Percentiles rank a stretch among this genome's conserved stretches.
Conservation (phyloP, 371 early-diverging fungal genomes). For the Mucor racemosus region DNA sequence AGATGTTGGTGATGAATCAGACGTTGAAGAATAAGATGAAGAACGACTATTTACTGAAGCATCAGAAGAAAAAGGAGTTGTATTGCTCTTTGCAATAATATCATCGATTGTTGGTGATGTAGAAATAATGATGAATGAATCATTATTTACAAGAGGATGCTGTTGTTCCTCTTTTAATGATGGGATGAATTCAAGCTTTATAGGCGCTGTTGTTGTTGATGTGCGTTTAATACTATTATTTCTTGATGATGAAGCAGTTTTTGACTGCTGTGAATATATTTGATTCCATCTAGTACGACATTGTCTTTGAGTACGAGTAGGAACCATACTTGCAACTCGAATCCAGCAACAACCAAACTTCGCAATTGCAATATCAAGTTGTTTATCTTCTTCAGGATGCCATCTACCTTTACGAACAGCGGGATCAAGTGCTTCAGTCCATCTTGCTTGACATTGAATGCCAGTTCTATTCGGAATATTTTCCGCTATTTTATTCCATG, state of each 20-base stretch:
- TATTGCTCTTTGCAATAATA: neutral
- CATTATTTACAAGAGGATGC: neutral
- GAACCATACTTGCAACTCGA: constrained; percentile 54
- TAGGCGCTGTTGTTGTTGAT: neutral
- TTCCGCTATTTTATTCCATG: constrained; percentile 28
- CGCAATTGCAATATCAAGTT: constrained; percentile 40
- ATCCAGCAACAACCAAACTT: constrained; percentile 61
- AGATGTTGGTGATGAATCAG: neutral
- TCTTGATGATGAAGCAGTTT: constrained; percentile 4
- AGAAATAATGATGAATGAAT: neutral
- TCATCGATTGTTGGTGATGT: constrained; percentile 1
- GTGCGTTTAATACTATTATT: neutral
- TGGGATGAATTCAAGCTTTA: neutral
- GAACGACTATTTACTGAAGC: neutral
- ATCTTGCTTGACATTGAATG: constrained; percentile 66
- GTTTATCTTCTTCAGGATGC: constrained; percentile 54
- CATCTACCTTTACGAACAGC: constrained; percentile 59
- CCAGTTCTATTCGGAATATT: constrained; percentile 44
- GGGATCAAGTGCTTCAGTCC: constrained; percentile 67
- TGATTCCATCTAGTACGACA: constrained; percentile 50
- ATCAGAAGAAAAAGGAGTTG: neutral
- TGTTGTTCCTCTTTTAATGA: neutral
- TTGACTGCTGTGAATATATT: constrained; percentile 31
- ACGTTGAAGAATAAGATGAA: neutral
- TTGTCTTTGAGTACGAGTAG: constrained; percentile 64